Evolutionary conservation across 345 rosid species (phyloP), one percentile per base, ranked within the genome.

Genomic region (Linum lewisii): DNA sequence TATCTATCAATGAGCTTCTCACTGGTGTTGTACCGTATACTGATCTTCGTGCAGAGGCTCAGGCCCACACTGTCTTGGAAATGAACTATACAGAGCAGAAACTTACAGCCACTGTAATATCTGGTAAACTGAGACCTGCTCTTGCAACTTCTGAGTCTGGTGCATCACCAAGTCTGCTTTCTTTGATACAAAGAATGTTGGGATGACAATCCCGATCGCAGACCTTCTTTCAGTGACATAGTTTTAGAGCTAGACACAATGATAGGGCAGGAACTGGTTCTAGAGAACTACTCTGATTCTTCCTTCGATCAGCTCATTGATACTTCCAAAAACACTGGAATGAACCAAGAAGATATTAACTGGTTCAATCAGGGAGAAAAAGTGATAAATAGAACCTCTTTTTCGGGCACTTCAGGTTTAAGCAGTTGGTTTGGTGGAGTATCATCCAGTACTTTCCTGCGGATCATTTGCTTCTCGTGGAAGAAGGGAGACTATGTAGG

Each of bases 11-110:
- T 75, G 98, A 92, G 78, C 88, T 92, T 76, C 84, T 92, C 42
- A 88, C 96, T 55, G 95, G 98, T 61, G 80, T 83, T 66, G 83
- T 88, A 66, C 98, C 98, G 23, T 92, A 92, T 66, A 92, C 98
- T 10, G 98, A 92, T 73, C 84, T 84, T 45, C 90, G 83, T 32
- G 86, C 90, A 54, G 93, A 84, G 80, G 90, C 93, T 69, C 98
- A 91, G 96, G 98, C 98, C 47, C 95, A 91, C 72, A 91, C 98
- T 52, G 96, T 91, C 61, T 77, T 91, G 68, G 98, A 91, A 82
- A 91, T 91, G 96, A 91, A 81, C 73, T 91, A 91, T 69, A 86
- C 95, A 0, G 98, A 91, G 72, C 98, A 88, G 83, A 95, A 86
- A 79, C 96, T 91, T 69, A 84, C 93, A 51, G 87, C 96, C 55